A percentile compares a stretch with the other conserved stretches of the same genome.
These are phyloP conservation scores for Daldinia grandis DNA, from an alignment of 495 filamentous ascomycete species.

Conservation along the genomic window DNA sequence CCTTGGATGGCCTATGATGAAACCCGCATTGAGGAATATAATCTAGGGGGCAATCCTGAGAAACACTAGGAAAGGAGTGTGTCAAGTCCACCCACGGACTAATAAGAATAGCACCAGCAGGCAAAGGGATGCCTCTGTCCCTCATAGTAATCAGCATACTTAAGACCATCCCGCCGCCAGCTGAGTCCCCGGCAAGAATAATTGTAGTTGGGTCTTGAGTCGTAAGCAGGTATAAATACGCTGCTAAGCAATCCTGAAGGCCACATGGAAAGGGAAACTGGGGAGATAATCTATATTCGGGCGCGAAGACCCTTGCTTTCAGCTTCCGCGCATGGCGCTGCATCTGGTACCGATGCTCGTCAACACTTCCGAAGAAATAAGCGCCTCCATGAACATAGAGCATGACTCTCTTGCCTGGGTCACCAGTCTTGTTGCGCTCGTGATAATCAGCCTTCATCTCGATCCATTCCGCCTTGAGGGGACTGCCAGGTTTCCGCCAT, in stretches of 20 bases:
- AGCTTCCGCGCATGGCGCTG: constrained; percentile 94
- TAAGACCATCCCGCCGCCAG: constrained; percentile 87
- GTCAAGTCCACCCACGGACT: constrained; percentile 95
- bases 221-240: constrained; percentile 82
- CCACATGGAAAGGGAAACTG: constrained; percentile 97
- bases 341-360: constrained; percentile 95
- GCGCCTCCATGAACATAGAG: constrained; percentile 87
- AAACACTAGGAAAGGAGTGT: constrained; percentile 91
- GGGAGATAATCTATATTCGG: constrained; percentile 85
- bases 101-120: constrained; percentile 88
- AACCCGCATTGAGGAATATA: constrained; percentile 91
- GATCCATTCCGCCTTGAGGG: constrained; percentile 88
- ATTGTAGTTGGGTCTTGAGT: constrained; percentile 79
- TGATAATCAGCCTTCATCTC: constrained; percentile 89
- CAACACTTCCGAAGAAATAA: constrained; percentile 84
- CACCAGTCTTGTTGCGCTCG: constrained; percentile 66
- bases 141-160: constrained; percentile 81
- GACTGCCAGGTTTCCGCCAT: constrained; percentile 73
- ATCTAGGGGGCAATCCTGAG: constrained; percentile 73
- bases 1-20: constrained; percentile 78
- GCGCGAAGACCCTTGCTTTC: constrained; percentile 86
- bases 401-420: constrained; percentile 78
- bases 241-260: constrained; percentile 84
- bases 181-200: constrained; percentile 85
- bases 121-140: constrained; percentile 80